phyloP scores from a whole-genome alignment of 2,329 filamentous ascomycete species.

The Colletotrichum sp. region DNA sequence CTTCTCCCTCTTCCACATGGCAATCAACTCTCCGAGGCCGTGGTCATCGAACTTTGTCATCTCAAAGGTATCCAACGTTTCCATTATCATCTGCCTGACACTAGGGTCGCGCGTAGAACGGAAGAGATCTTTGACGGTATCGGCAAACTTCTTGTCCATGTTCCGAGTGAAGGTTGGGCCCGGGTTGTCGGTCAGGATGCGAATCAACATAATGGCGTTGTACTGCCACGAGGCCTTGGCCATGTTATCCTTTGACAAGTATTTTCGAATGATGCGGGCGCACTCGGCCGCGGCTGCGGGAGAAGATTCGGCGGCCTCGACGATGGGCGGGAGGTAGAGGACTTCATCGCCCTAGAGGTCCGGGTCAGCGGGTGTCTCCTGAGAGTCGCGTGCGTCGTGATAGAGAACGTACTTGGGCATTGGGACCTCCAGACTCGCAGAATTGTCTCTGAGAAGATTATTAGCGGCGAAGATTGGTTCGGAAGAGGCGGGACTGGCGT shows the following conservation, averaged over 20 bases:
- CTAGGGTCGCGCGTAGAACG: conserved; percentile 72
- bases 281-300: conserved; percentile 84
- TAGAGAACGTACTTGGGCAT: conserved; percentile 48
- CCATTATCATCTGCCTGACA: conserved; percentile 84
- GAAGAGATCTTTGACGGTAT: conserved; percentile 76
- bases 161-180: conserved; percentile 90
- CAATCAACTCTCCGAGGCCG: conserved; percentile 70
- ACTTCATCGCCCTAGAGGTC: conserved; percentile 78
- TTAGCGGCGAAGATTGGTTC: conserved; percentile 25
- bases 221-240: conserved; percentile 78
- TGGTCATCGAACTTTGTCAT: conserved; percentile 75
- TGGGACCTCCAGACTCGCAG: conserved; percentile 72
- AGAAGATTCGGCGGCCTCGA: conserved; percentile 93
- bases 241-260: conserved; percentile 75
- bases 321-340: conserved; percentile 88
- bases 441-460: conserved; percentile 68
- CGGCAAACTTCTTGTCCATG: conserved; percentile 83
- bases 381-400: neutral
- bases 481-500: conserved; percentile 35
- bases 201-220: conserved; percentile 93
- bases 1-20: conserved; percentile 93
- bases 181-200: conserved; percentile 92
- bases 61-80: conserved; percentile 83
- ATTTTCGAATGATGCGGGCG: conserved; percentile 81
- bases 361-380: neutral